Evolutionary conservation across 179 eudicot genomes (phyloP), one percentile per base, ranked within the genome.

Genomic region (Nepenthes alata): DNA sequence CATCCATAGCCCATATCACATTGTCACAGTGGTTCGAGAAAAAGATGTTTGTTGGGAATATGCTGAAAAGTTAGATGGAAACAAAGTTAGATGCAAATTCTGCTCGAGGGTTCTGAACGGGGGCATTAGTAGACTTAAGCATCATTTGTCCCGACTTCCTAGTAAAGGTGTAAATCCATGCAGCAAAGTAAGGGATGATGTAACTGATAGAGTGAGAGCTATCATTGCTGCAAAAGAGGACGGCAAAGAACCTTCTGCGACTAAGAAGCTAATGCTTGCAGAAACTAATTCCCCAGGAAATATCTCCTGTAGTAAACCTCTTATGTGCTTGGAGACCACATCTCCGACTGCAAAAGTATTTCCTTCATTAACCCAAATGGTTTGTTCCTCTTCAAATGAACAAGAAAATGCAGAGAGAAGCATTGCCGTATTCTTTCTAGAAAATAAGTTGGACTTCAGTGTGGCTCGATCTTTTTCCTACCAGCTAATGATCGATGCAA

Each of bases 111-210:
- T 85, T 69, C 67, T 93, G 35, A 93, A 93, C 66, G 98, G 98
- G 0, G 95, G 98, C 25, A 89, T 93, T 56, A 93, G 98, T 75
- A 80, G 98, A 71, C 75, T 93, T 64, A 93, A 93, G 71, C 93
- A 93, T 79, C 98, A 93, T 75, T 74, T 93, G 57, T 93, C 98
- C 49, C 78, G 95, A 70, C 69, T 93, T 76, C 98, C 98, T 8
- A 86, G 98, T 79, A 89, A 87, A 85, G 98, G 98, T 5, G 98
- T 93, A 25, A 89, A 85, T 70, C 95, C 98, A 53, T 93, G 98
- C 71, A 83, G 78, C 68, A 83, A 93, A 68, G 98, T 89, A 34
- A 77, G 88, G 69, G 98, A 93, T 62, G 98, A 93, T 78, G 95
- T 89, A 35, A 71, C 84, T 44, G 90, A 93, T 55, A 83, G 69